phyloP scores from a whole-genome alignment of 345 rosid species.

The Gynandropsis gynandra region DNA sequence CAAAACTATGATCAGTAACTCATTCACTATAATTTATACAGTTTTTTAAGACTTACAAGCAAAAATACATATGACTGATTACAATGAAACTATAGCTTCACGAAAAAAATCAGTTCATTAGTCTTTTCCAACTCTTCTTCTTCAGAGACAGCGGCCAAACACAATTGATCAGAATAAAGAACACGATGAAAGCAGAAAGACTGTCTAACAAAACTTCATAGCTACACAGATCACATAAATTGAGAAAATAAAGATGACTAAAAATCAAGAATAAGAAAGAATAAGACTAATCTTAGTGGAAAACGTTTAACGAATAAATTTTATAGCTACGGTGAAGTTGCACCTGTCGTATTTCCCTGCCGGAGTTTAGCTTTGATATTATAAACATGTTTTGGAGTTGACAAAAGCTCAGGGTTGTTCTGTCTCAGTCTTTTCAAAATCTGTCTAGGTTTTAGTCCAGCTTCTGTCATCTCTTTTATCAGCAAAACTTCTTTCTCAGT shows the following conservation, averaged over 20 bases:
- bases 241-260: neutral
- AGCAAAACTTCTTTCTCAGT: slow-evolving; percentile 46
- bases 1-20: too few relatives aligned
- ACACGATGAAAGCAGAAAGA: too few relatives aligned
- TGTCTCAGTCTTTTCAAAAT: slow-evolving; percentile 60
- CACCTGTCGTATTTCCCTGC: slow-evolving; percentile 52
- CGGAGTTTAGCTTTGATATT: slow-evolving; percentile 66
- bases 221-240: too few relatives aligned
- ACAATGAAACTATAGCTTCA: too few relatives aligned
- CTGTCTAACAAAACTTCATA: too few relatives aligned
- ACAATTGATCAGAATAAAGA: too few relatives aligned
- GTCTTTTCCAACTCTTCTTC: too few relatives aligned
- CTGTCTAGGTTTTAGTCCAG: slow-evolving; percentile 66
- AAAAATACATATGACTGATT: neutral
- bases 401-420: slow-evolving; percentile 55
- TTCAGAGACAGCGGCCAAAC: too few relatives aligned
- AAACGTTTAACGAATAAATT: too few relatives aligned
- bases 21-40: neutral
- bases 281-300: neutral
- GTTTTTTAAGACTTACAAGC: neutral
- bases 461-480: slow-evolving; percentile 69
- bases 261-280: neutral
- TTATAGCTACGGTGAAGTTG: neutral
- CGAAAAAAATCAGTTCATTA: too few relatives aligned
- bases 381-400: slow-evolving; percentile 73